A percentile compares a stretch with the other conserved stretches of the same genome.
phyloP scores from a whole-genome alignment of 2,329 filamentous ascomycete species.

The Ciborinia camelliae region DNA sequence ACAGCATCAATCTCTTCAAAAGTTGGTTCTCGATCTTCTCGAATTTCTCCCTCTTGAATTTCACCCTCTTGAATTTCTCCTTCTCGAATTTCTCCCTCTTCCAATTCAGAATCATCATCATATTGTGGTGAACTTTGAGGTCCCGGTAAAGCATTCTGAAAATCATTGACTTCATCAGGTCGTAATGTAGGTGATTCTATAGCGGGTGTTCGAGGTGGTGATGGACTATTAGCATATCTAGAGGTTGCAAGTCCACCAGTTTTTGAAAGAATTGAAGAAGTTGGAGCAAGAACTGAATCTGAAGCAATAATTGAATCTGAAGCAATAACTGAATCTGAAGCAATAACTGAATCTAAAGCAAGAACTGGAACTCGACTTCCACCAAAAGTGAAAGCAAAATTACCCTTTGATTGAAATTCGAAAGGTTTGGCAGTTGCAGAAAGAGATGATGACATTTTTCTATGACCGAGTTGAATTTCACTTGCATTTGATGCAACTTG shows the following conservation, averaged over 20 bases:
- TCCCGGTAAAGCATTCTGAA: slow-evolving; percentile 32
- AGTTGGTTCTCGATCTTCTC: slow-evolving; percentile 38
- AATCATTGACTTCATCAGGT: slow-evolving; percentile 29
- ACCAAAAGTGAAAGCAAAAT: slow-evolving; percentile 33
- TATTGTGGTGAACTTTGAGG: slow-evolving; percentile 25
- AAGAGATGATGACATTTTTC: slow-evolving; percentile 53
- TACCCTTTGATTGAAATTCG: slow-evolving; percentile 36
- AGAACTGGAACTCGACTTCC: slow-evolving; percentile 19
- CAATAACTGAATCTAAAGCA: slow-evolving; percentile 15
- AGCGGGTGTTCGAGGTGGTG: slow-evolving; percentile 26
- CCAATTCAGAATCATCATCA: slow-evolving; percentile 20
- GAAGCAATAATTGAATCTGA: too few relatives aligned
- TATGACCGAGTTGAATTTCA: slow-evolving; percentile 31
- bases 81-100: slow-evolving; percentile 20
- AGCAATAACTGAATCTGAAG: too few relatives aligned
- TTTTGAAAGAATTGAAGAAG: slow-evolving; percentile 8
- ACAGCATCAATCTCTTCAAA: slow-evolving; percentile 89
- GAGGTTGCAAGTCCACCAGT: slow-evolving; percentile 30
- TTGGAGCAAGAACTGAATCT: slow-evolving; percentile 17
- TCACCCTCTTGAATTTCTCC: slow-evolving; percentile 20
- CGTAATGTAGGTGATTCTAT: slow-evolving; percentile 22
- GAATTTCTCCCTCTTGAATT: too few relatives aligned
- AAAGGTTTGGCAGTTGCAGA: slow-evolving; percentile 73
- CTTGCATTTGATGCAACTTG: slow-evolving; percentile 26
- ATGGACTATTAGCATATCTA: slow-evolving; percentile 34